Base-by-base conservation (phyloP, 768 basidiomycete genomes). In the Myochromella boudieri region DNA sequence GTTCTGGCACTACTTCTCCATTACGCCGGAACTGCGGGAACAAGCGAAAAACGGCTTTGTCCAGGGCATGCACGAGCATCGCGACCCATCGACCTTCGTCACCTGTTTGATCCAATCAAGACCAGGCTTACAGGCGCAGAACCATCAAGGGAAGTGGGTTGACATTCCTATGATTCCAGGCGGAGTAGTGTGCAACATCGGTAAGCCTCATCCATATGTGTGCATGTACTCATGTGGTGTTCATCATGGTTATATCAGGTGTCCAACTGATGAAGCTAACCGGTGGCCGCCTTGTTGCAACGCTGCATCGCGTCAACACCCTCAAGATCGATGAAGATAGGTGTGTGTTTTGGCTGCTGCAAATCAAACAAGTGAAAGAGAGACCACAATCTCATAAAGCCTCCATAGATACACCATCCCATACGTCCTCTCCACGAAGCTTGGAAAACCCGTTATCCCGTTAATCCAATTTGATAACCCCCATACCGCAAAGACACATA, bases 171-270 rank as follows among this genome's bases (percentile, higher is more conserved):
- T 59, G 48, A 58, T 65, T 6, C 49, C 54, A 24, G 62, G 62
- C 24, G 62, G 64, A 10, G 64, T 65, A 2, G 64, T 65, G 9
- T 63, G 59, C 44, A 65, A 65, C 42, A 63, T 65, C 27, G 64
- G 63, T 56, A 37, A 14, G 58, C 45, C 14, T 29, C 12, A 38
- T 45, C 25, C 24, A 29, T 25, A 1, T 15, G 15, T 4, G n/a
- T 18, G 21, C n/a, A n/a, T n/a, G 18, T 29, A 31, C 18, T 41
- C 9, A 5, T 36, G 17, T 17, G 25, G 14, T 25, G 10, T 22
- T 32, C 15, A 10, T 32, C 26, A 31, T 34, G 27, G 18, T 45
- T 34, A 22, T 25, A 21, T n/a, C 37, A 63, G 60, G 59, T 25
- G 41, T 63, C 49, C 64, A 65, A 42, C 58, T 63, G 14, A 63